Conservation (phyloP, 345 rosid genomes). For the Euphorbia lathyris region DNA sequence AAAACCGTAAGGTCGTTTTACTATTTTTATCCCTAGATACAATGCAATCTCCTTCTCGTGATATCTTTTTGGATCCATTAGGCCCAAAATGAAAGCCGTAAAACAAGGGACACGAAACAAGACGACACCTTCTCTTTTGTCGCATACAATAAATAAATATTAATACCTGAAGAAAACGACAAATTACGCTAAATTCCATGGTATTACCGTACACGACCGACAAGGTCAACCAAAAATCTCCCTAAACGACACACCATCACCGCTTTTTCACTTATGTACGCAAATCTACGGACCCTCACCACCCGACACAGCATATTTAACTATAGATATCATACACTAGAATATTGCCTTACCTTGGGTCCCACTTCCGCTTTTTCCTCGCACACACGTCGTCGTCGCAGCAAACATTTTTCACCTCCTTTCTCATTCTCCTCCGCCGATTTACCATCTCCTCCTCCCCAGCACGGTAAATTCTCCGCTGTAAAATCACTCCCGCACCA, state of each 20-base stretch:
- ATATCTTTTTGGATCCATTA: too few species aligned
- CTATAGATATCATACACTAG: conserved; percentile 16
- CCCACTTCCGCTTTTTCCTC: conserved; percentile 39
- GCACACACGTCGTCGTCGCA: conserved; percentile 63
- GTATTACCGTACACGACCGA: neutral
- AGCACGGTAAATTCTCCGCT: conserved; percentile 52
- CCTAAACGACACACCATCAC: conserved; percentile 24
- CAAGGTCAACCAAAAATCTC: conserved; percentile 23
- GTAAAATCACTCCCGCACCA: conserved; percentile 88
- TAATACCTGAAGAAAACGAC: neutral
- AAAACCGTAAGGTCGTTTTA: too few species aligned
- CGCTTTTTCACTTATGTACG: neutral
- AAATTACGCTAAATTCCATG: conserved; percentile 2
- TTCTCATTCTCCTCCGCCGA: conserved; percentile 22
- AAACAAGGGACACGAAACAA: neutral
- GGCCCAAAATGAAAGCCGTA: too few species aligned
- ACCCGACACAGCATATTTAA: conserved; percentile 37
- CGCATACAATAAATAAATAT: neutral
- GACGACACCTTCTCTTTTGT: conserved; percentile 21
- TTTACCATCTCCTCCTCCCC: conserved; percentile 47
- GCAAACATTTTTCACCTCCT: conserved; percentile 20
- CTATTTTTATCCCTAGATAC: too few species aligned
- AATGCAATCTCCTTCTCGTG: too few species aligned
- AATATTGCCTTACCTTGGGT: conserved; percentile 48
- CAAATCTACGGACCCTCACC: conserved; percentile 28